Evolutionary conservation across 306 rosid species (phyloP).

Genomic region (Alnus glutinosa): DNA sequence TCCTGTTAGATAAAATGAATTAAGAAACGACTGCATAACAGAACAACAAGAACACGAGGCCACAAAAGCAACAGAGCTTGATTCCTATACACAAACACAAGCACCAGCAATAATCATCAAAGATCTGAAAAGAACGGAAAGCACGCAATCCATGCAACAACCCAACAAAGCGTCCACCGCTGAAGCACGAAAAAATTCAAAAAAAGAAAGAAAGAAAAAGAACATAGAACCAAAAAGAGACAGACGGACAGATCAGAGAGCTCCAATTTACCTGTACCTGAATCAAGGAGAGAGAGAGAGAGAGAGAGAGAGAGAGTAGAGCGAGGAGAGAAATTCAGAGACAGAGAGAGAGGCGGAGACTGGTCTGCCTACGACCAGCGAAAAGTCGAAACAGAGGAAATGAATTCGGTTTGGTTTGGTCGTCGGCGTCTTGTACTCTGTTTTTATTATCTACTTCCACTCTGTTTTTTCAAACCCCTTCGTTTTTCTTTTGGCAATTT

Average conservation of each 20-base stretch:
- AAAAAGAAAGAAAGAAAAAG: neutral
- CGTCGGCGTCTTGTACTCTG: constrained; percentile 76
- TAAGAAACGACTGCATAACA: constrained; percentile 6
- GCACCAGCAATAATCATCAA: constrained; percentile 3
- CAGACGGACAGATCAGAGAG: constrained; percentile 40
- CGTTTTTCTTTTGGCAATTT: neutral
- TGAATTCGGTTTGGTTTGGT: constrained; percentile 75
- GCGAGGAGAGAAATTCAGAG: constrained; percentile 15
- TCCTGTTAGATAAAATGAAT: neutral
- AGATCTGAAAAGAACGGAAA: constrained; percentile 25
- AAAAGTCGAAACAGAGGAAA: constrained; percentile 48
- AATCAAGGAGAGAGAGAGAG: constrained; percentile 35
- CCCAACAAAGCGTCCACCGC: constrained; percentile 7
- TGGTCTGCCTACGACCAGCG: constrained; percentile 32
- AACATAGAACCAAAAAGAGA: constrained; percentile 3
- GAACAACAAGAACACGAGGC: neutral
- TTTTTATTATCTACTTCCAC: constrained; percentile 19
- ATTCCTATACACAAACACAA: constrained; percentile 3
- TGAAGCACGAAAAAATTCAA: constrained; percentile 15
- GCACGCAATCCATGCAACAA: constrained; percentile 17
- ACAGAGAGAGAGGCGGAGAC: constrained; percentile 3
- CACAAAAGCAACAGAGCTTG: neutral
- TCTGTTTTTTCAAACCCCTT: neutral
- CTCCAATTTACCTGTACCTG: constrained; percentile 35
- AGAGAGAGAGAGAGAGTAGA: constrained; percentile 14